Conservation (phyloP, 139 green algal genomes). For the Nannochloris sp. region DNA sequence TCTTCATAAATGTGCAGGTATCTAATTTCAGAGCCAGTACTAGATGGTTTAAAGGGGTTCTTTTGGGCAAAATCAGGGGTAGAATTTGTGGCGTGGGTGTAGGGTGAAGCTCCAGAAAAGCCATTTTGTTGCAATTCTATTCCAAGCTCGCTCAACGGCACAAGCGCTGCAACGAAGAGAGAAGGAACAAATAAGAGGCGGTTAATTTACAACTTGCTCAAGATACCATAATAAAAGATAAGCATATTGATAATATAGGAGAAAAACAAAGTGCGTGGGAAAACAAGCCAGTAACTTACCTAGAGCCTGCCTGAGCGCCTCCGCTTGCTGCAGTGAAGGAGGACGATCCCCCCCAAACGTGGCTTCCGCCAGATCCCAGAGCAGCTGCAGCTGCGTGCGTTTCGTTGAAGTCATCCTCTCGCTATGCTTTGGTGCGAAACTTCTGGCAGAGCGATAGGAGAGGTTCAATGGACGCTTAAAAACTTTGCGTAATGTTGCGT, state of each 20-base stretch:
- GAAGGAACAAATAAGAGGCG: too few species aligned
- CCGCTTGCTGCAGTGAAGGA: conserved; percentile 1
- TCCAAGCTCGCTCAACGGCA: conserved; percentile 24
- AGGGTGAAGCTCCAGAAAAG: background rate
- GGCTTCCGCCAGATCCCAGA: conserved; percentile 12
- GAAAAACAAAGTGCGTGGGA: background rate
- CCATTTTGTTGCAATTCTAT: background rate
- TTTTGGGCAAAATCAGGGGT: too few species aligned
- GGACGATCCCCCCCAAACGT: background rate
- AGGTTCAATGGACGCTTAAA: background rate
- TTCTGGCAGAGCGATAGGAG: too few species aligned
- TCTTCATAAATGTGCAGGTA: conserved; percentile 85
- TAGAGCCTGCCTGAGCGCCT: conserved; percentile 3
- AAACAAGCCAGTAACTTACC: conserved; percentile 14
- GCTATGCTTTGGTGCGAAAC: too few species aligned
- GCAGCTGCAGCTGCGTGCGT: conserved; percentile 10
- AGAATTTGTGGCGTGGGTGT: too few species aligned
- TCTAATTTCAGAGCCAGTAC: too few species aligned
- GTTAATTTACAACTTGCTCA: too few species aligned
- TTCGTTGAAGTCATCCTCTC: background rate
- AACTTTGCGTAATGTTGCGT: background rate
- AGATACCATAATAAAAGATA: background rate
- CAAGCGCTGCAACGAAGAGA: background rate
- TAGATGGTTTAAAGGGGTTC: too few species aligned
- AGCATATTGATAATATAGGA: background rate